Base-by-base conservation (phyloP, 2,329 filamentous ascomycete genomes). In the Clarireedia monteithiana region DNA sequence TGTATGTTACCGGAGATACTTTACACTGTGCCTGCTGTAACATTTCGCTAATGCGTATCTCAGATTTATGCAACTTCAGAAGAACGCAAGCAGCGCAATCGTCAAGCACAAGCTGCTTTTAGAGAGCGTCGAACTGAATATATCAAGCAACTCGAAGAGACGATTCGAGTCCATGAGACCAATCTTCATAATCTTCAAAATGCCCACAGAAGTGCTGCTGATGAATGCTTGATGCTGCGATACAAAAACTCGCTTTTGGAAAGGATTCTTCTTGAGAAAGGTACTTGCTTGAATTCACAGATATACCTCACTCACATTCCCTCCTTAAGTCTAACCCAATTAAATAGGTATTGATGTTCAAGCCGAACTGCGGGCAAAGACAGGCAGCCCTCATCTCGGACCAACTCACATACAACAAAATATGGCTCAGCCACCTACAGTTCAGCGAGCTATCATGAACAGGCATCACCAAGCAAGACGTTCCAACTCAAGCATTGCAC, bases 41-140 rank as follows among this genome's bases (percentile, higher is more conserved):
- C 30, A 10, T 45, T 45, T 54, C 55, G 52, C 61, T 67, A 53
- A 68, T 62, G 36, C 38, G 48, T 52, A 55, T 12, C 58, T 63
- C 23, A 96, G 92, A 96, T 96, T 62, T 99, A 99, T 79, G 94
- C 94, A 54, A 99, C 94, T 38, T 97, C 94, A 10, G 94, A 99
- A 73, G 94, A 99, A 74, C 86, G 94, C 68, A 97, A 99, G 77
- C 94, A 97, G 75, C 84, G 94, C 63, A 99, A 99, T 70, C 81
- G 94, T 65, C 94, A 97, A 76, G 94, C 94, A 48, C 94, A 99
- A 74, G 94, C 94, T 55, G 94, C 94, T 57, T 99, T 99, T 69
- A 86, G 94, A 65, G 94, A 99, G 75, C 87, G 94, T 63, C 86
- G 94, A 58, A 97, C 92, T 55, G 94, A 99, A 77, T 99, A 99